Evolutionary conservation across 2,329 filamentous ascomycete species (phyloP).

Genomic region (Dichotomopilus funicola): DNA sequence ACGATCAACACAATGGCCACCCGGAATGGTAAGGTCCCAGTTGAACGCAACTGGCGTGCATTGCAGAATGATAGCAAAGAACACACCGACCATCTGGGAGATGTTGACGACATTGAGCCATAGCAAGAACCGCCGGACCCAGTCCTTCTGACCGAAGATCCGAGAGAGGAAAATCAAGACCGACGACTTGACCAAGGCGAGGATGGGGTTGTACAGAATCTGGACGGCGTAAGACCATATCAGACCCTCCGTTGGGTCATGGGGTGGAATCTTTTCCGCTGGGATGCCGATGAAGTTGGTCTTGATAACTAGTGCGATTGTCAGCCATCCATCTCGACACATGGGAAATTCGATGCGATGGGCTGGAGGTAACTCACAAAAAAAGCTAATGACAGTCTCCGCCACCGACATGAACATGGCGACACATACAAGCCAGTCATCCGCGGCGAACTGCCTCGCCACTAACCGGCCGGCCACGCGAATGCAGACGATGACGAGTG

Average conservation of each 20-base stretch:
- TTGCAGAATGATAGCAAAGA: constrained; percentile 32
- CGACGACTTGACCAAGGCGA: constrained; percentile 32
- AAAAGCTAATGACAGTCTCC: constrained; percentile 27
- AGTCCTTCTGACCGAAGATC: constrained; percentile 27
- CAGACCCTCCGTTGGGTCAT: constrained; percentile 23
- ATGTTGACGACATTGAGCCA: constrained; percentile 29
- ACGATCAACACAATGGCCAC: constrained; percentile 32
- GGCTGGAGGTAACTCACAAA: constrained; percentile 21
- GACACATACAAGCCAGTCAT: constrained; percentile 29
- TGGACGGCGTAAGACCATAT: constrained; percentile 31
- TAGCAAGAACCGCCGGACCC: constrained; percentile 25
- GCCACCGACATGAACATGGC: constrained; percentile 28
- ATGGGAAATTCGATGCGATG: not conserved
- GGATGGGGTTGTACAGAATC: constrained; percentile 32
- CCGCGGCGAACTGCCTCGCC: constrained; percentile 24
- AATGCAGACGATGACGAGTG: constrained; percentile 24
- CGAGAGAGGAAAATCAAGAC: constrained; percentile 30
- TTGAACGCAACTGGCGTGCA: constrained; percentile 37
- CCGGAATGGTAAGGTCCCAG: constrained; percentile 38
- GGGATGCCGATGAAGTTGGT: constrained; percentile 28
- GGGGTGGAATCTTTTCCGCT: constrained; percentile 18
- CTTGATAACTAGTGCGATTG: constrained; percentile 24
- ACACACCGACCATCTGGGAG: constrained; percentile 28
- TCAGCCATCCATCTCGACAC: not conserved
- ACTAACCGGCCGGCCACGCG: constrained; percentile 24